Evolutionary conservation across 2,329 filamentous ascomycete species (phyloP), one percentile per base, ranked within the genome.

Genomic region (Aplosporella prunicola): DNA sequence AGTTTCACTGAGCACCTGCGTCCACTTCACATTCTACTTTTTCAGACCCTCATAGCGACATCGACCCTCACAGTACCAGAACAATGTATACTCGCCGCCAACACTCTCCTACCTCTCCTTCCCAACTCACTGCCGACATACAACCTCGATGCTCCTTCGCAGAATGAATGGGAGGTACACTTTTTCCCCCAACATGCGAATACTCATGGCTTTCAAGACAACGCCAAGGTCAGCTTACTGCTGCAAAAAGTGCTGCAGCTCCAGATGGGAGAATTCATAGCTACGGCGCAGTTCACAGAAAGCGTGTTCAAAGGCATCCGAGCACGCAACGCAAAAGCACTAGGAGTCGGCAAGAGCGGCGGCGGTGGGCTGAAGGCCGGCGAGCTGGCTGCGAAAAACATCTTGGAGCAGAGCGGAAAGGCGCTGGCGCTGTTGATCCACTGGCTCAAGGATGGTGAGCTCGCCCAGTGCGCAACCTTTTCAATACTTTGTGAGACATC

Each of bases 1-100:
- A 64, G 70, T 23, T 71, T 75, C 46, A 68, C 72, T 22, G 67
- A 73, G 33, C 65, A 66, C 39, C 57, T 82, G 23, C 71, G 72
- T 42, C 64, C 68, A n/a, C 61, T 80, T 1, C 72, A 78, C 0
- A 60, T 80, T 2, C 57, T 67, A 1, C 56, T 71, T 14, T 82
- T 82, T 47, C 58, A 68, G 5, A 60, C 72, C 1, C 70, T 82
- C 45, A 52, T 76, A 5, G 62, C 66, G 44, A 59, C 66, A 36
- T 59, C 67, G 7, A 56, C 63, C 16, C 59, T 73, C 5, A 52
- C 61, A 1, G 54, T 59, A 0, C 49, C 58, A 17, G 57, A 62
- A 2, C 67, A 69, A 32, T 62, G 67, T 20, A 67, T 67, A 2
- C 64, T 82, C 15, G 51, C 52, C 30, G 45, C 48, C 9, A 60